Evolutionary conservation across 495 filamentous ascomycete genomes (phyloP).

Genomic region (Lepraria neglecta): DNA sequence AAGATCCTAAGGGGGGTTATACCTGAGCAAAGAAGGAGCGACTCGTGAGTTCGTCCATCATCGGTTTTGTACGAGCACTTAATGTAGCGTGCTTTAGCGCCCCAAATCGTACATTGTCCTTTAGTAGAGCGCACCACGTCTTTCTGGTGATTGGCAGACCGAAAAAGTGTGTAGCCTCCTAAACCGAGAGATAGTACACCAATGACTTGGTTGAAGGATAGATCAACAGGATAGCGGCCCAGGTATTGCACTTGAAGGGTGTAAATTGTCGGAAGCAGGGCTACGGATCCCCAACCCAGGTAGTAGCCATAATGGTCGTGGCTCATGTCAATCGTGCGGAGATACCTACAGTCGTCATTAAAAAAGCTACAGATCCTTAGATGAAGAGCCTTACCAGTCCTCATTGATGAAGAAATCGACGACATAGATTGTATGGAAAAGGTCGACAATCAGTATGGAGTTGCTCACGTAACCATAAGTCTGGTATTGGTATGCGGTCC

Average conservation of each 20-base stretch:
- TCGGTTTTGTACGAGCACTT: constrained; percentile 36
- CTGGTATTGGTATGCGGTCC: constrained; percentile 43
- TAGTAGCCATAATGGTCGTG: constrained; percentile 51
- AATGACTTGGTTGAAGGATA: constrained; percentile 29
- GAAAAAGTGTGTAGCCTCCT: constrained; percentile 41
- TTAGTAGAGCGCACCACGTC: constrained; percentile 39
- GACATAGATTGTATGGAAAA: constrained; percentile 43
- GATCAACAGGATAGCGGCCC: constrained; percentile 38
- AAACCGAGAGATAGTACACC: constrained; percentile 35
- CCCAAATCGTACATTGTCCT: constrained; percentile 42
- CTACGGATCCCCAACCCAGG: constrained; percentile 43
- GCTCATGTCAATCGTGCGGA: constrained; percentile 46
- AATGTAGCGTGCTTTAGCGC: constrained; percentile 37
- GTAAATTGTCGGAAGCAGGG: constrained; percentile 42
- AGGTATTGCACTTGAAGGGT: constrained; percentile 47
- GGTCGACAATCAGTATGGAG: constrained; percentile 40
- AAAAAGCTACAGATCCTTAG: background rate
- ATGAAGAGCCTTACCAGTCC: constrained; percentile 33
- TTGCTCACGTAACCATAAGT: constrained; percentile 39
- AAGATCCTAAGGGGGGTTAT: constrained; percentile 10
- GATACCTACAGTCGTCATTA: constrained; percentile 32
- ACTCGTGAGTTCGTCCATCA: constrained; percentile 38
- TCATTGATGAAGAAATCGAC: constrained; percentile 49
- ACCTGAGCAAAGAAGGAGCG: constrained; percentile 40
- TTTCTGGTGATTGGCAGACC: constrained; percentile 45